phyloP scores from a whole-genome alignment of 495 filamentous ascomycete species.

The Cercophora sp. region DNA sequence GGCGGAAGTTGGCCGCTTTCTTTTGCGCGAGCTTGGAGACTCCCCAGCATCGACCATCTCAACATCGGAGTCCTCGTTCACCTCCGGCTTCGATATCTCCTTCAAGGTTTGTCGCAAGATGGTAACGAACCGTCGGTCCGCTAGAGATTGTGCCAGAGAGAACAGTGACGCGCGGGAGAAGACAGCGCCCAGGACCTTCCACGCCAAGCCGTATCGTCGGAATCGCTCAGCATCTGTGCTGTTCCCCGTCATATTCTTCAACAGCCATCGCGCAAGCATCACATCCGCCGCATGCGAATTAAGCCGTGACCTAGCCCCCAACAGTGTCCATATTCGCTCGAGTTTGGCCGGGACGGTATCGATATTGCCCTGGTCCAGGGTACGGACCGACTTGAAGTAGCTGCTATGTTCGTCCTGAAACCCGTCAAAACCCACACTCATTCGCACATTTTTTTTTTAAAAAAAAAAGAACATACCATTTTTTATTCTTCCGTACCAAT shows the following conservation, averaged over 20 bases:
- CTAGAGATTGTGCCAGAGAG: conserved; percentile 42
- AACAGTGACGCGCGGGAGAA: conserved; percentile 41
- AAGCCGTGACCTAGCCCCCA: conserved; percentile 27
- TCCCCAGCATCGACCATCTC: conserved; percentile 27
- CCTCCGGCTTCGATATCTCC: conserved; percentile 33
- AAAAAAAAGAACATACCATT: conserved; percentile 2
- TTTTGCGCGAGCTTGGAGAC: conserved; percentile 28
- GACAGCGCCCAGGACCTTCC: conserved; percentile 38
- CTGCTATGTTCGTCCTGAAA: conserved; percentile 21
- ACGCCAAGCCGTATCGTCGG: conserved; percentile 41
- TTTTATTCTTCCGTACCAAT: too few relatives aligned
- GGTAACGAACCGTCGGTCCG: conserved; percentile 38
- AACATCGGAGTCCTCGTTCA: conserved; percentile 17
- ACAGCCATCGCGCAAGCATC: conserved; percentile 45
- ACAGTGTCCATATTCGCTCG: conserved; percentile 32
- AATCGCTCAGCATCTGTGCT: conserved; percentile 38
- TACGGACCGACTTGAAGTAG: conserved; percentile 23
- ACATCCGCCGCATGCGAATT: conserved; percentile 44
- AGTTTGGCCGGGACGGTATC: conserved; percentile 38
- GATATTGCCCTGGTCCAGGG: conserved; percentile 38
- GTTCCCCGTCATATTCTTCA: conserved; percentile 44
- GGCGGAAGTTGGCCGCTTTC: conserved; percentile 28
- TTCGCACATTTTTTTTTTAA: not conserved
- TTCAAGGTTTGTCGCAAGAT: conserved; percentile 40
- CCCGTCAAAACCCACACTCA: not conserved